Conservation (phyloP, 331 rosid genomes). For the Pyrus hybrid region DNA sequence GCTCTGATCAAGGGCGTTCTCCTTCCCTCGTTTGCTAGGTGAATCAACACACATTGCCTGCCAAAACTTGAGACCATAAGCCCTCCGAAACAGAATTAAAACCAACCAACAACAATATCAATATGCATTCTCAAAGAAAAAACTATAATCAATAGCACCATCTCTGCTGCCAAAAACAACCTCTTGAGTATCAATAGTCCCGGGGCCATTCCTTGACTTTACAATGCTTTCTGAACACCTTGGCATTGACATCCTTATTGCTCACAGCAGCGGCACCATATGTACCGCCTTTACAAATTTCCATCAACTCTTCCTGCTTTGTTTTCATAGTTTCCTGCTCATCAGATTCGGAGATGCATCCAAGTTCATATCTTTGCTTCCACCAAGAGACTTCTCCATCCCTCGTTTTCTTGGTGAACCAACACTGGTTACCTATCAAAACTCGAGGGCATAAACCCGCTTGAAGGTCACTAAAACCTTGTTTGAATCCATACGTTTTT, state of each 20-base stretch:
- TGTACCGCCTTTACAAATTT: slow-evolving; percentile 31
- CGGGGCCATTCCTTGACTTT: slow-evolving; percentile 7
- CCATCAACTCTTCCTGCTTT: slow-evolving; percentile 47
- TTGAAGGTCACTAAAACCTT: slow-evolving; percentile 22
- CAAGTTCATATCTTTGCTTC: slow-evolving; percentile 14
- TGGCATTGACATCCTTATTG: not conserved
- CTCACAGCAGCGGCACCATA: slow-evolving; percentile 13
- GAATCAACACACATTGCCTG: no score
- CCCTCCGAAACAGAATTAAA: no score
- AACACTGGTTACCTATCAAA: slow-evolving; percentile 37
- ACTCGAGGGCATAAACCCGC: not conserved
- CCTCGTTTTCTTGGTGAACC: slow-evolving; percentile 28
- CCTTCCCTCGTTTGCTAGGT: no score
- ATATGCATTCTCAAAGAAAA: no score
- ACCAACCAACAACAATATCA: no score
- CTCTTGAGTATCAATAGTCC: slow-evolving; percentile 12
- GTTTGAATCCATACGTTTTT: not conserved
- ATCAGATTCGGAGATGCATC: slow-evolving; percentile 2
- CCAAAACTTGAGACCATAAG: no score
- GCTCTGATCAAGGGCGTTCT: no score
- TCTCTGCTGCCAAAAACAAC: not conserved
- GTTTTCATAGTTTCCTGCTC: slow-evolving; percentile 23
- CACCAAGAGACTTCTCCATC: slow-evolving; percentile 57
- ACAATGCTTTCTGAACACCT: slow-evolving; percentile 1
- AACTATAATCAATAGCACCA: no score